Base-by-base conservation (phyloP, 2,329 filamentous ascomycete species). In the Penicillium sp. region DNA sequence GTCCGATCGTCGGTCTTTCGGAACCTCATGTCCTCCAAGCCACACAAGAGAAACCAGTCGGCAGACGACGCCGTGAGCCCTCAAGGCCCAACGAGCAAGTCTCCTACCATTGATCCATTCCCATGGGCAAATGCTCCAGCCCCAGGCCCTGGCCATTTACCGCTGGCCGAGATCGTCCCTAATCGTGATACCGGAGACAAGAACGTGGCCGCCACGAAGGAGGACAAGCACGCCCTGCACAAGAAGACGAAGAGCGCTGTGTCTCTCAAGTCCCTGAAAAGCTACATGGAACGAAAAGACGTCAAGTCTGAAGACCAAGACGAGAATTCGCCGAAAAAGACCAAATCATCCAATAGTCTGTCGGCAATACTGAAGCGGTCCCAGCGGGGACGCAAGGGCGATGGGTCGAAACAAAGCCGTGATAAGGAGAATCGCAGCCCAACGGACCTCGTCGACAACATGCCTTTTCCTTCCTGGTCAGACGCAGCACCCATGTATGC, bases 351-450 rank as follows among this genome's bases (percentile, higher is more conserved):
- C 3, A 84, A 84, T 20, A 93, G 88, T 59, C 72, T 96, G n/a
- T 79, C 79, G 0, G 79, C 75, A 3, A 75, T 95, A 37, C 75
- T 95, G 35, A 80, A 79, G 39, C 81, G 83, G 39, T 87, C 85
- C 7, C 73, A 80, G 36, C 85, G 81, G 55, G 82, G 78, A 48
- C 65, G 83, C 15, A 75, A 77, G 45, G 75, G 77, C 9, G 75
- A 78, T 5, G 69, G 73, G 36, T 63, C 69, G 15, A 70, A 68
- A 26, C 62, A 66, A 27, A 64, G 62, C 17, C 82, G 77, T 54
- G 82, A 90, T 61, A 94, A 94, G 65, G 88, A 95, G 64, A 95
- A 95, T 60, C 75, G 74, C 37, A 81, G 76, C 20, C 85, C 85
- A 3, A 68, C 72, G 1, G 65, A 69, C 9, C 55, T 63, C 6